Conservation (phyloP, 805 yeast genomes). For the Tetrapisispora nanseiensis region DNA sequence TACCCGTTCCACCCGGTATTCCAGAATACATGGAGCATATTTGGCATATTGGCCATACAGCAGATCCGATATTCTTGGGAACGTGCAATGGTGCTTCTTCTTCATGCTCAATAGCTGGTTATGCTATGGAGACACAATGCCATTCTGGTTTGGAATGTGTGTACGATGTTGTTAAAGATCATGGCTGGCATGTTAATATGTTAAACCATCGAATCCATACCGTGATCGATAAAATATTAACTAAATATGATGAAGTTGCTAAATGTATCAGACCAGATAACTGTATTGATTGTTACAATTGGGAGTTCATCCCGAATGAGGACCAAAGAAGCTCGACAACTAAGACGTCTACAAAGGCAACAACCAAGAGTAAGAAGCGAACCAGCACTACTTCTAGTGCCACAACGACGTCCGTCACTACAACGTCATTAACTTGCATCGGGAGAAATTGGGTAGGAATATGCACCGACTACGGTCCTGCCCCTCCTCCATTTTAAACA, state of each 20-base stretch:
- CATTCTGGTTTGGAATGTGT: conserved; percentile 83
- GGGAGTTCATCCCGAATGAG: conserved; percentile 58
- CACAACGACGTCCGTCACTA: conserved; percentile 14
- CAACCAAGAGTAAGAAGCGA: conserved; percentile 7
- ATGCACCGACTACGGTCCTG: conserved; percentile 21
- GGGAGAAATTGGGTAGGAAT: conserved; percentile 30
- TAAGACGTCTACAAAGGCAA: conserved; percentile 17
- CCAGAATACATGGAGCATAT: conserved; percentile 70
- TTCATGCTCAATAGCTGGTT: conserved; percentile 83
- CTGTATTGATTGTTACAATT: conserved; percentile 82
- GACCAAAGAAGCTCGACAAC: conserved; percentile 8
- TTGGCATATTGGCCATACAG: conserved; percentile 95
- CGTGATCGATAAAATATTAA: conserved; percentile 72
- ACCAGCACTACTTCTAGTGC: conserved; percentile 6
- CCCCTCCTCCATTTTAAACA: background rate
- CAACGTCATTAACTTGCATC: conserved; percentile 20
- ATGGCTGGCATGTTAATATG: conserved; percentile 85
- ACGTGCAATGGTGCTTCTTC: conserved; percentile 91
- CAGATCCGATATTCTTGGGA: conserved; percentile 95
- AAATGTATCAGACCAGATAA: conserved; percentile 65
- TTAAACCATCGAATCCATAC: conserved; percentile 84
- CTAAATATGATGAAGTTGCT: conserved; percentile 68
- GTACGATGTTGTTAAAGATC: conserved; percentile 81
- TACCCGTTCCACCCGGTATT: conserved; percentile 88
- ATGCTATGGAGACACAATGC: conserved; percentile 94